Evolutionary conservation across 2,329 filamentous ascomycete species (phyloP), one percentile per base, ranked within the genome.

Genomic region (Arthrobotrys pseudoclavata): DNA sequence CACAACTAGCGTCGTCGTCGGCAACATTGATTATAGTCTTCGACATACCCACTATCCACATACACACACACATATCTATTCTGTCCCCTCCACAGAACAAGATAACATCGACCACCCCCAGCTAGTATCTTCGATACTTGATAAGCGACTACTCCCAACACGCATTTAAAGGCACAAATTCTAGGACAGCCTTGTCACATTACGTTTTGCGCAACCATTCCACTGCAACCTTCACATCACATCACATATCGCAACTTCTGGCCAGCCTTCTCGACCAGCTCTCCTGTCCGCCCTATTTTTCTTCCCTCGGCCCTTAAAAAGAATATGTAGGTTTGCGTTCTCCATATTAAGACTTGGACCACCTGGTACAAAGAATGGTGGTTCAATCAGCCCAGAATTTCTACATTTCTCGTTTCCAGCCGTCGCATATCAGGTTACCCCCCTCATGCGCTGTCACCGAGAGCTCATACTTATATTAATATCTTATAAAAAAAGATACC

Each of bases 121-220:
- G 29, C 29, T 29, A 29, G 29, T 29, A 29, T 29, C 29, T 29
- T 29, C 62, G 61, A 67, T 55, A 62, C 63, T 31, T 64, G 71
- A 76, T 76, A 76, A 76, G 66, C 71, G 66, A 69, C 64, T 55
- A n/a, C 29, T 12, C 24, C n/a, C n/a, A 50, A 6, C 60, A 45
- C 52, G 26, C 48, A 24, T 22, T 31, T 45, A 48, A 45, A 50
- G 45, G 34, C 40, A 61, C 60, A 18, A 40, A 29, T 29, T 66
- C 61, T 60, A 40, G 22, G 40, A 57, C 70, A 69, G 64, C 64
- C 71, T 64, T 62, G 71, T 76, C 71, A 76, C 71, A 76, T 76
- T 76, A 66, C 71, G 71, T 61, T 29, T 76, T 76, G 71, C 71
- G 66, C 71, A 76, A 76, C 71, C 71, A 76, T 76, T 76, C 71